Evolutionary conservation across 352 stramenopile species (phyloP).

Genomic region (Elongisporangium prolatum): DNA sequence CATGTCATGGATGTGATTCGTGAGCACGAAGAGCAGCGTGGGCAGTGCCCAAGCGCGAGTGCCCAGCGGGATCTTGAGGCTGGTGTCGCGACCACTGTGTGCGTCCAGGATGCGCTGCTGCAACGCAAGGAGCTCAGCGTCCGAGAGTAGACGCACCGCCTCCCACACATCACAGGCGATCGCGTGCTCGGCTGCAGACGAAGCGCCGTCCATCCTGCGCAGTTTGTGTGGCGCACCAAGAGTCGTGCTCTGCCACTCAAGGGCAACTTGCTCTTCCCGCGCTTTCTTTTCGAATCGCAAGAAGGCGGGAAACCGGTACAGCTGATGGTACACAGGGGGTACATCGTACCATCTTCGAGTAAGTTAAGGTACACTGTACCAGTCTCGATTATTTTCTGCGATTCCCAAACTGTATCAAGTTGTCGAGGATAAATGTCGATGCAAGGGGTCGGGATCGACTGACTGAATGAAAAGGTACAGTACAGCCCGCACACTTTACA

Average conservation of each 20-base stretch:
- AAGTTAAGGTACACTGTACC: background rate
- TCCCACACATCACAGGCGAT: slow-evolving; percentile 23
- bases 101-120: slow-evolving; percentile 9
- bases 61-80: slow-evolving; percentile 15
- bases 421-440: background rate
- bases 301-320: background rate
- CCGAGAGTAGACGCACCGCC: slow-evolving; percentile 20
- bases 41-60: slow-evolving; percentile 14
- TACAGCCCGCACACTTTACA: background rate
- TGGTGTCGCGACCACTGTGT: slow-evolving; percentile 1
- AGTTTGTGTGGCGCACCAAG: background rate
- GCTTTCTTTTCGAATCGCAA: background rate
- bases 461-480: background rate
- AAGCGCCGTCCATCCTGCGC: background rate
- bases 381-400: background rate
- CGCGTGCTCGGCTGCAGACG: slow-evolving; percentile 5
- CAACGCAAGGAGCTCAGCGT: slow-evolving; percentile 12
- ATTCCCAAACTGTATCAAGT: background rate
- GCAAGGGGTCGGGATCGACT: background rate
- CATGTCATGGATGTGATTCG: slow-evolving; percentile 17
- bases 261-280: background rate
- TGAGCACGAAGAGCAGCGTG: slow-evolving; percentile 23
- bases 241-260: background rate
- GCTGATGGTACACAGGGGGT: background rate
- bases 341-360: background rate